These are phyloP conservation scores for Hippophae gyantsensis DNA, from an alignment of 306 rosid genomes.

Conservation along the genomic window DNA sequence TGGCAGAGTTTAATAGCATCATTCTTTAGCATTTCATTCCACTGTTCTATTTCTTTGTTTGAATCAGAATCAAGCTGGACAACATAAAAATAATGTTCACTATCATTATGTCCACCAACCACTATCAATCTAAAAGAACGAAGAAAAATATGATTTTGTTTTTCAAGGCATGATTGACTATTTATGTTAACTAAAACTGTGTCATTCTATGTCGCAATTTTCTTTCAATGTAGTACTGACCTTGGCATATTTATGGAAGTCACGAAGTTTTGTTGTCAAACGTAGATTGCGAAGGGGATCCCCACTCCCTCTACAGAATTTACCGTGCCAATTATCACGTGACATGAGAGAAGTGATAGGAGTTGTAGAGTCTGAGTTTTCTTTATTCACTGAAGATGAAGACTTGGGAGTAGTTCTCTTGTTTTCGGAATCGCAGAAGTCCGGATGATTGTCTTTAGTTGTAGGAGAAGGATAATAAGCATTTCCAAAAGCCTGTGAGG, in stretches of 20 bases:
- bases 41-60: slow-evolving; percentile 79
- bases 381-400: too few species aligned
- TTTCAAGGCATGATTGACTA: neutral
- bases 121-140: neutral
- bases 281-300: slow-evolving; percentile 68
- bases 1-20: slow-evolving; percentile 82
- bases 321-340: slow-evolving; percentile 72
- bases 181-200: neutral
- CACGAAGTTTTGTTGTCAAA: slow-evolving; percentile 85
- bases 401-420: too few species aligned
- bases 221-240: slow-evolving; percentile 27
- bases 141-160: neutral
- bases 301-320: slow-evolving; percentile 54
- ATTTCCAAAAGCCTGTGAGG: slow-evolving; percentile 32
- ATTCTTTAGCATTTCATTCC: slow-evolving; percentile 93
- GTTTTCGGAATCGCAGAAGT: too few species aligned
- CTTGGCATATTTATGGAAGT: slow-evolving; percentile 81
- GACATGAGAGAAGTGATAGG: slow-evolving; percentile 38
- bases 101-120: too few species aligned
- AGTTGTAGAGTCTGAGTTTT: too few species aligned
- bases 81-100: slow-evolving; percentile 8
- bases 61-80: slow-evolving; percentile 82
- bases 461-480: slow-evolving; percentile 37
- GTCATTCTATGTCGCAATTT: neutral
- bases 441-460: slow-evolving; percentile 29